Evolutionary conservation across 768 basidiomycete species (phyloP), one percentile per base, ranked within the genome.

Genomic region (Mycena filopes): DNA sequence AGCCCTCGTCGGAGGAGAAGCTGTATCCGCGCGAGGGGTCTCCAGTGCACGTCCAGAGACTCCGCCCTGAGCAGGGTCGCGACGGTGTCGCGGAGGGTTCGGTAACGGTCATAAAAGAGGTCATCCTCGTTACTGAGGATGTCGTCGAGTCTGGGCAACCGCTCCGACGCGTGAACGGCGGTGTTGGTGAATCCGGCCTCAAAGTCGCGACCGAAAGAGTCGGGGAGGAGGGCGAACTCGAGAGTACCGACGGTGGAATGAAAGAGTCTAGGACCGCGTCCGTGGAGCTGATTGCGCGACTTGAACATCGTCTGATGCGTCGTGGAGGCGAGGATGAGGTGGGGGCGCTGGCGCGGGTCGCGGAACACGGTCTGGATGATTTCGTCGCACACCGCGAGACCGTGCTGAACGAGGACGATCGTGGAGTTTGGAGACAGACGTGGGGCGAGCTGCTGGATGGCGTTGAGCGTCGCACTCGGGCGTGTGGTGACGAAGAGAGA

Each of bases 331-430:
- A 92, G 74, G 63, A 94, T 82, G 71, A 94, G 91, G 69, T 87
- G 85, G n/a, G 92, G 92, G 31, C 92, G 83, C 26, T 76, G 78
- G 26, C 79, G 71, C 8, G 84, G 81, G 71, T 91, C 85, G 10
- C 81, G 85, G 75, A 90, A 94, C 33, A 91, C 60, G 15, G 79
- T 70, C 4, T 76, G 70, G 29, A 90, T 75, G 62, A 93, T 78
- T 43, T 81, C 15, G 60, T 99, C 96, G 76, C 95, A 93, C 11
- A 96, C 80, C 13, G 95, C 97, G 89, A 98, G 93, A 26, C 97
- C 97, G 74, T 97, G 97, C 73, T 97, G 94, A 56, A 98, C 77
- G n/a, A 99, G 85, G 3, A 97, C 93, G 68, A 99, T 89, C 38
- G 96, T 97, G 46, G 90, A 92, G 53, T 84, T 76, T 0, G 83